Evolutionary conservation across 441 rosid genomes (phyloP), one percentile per base, ranked within the genome.

Genomic region (Adansonia grandidieri): DNA sequence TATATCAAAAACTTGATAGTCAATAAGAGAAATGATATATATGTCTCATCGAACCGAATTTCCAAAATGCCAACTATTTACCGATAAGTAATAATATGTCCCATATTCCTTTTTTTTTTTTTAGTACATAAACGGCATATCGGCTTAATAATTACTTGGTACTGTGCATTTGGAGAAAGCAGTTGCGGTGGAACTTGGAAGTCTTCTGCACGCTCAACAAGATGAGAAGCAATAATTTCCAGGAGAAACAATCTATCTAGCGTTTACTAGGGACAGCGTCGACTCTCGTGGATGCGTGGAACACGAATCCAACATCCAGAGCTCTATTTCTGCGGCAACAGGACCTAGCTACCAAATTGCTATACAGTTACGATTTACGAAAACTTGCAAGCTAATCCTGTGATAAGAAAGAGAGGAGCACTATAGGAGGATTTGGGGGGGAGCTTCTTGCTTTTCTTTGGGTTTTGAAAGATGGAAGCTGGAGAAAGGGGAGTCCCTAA

Each of bases 401-500:
- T 54, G 53, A 42, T 19, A 56, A 53, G 42, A 10, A 45, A 14
- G 75, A 51, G 44, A 72, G 22, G 37, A 28, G 13, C 40, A 11
- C 32, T 22, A 15, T 17, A 17, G 51, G 4, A 51, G 57, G 57
- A 51, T 5, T 5, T 15, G 57, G 37, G 24, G 24, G 44, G 28
- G 15, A 14, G n/a, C n/a, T 51, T 14, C 6, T 51, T 53, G 67
- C 45, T 17, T 58, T 32, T 10, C 17, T 19, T 69, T 37, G 57
- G 62, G 13, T 24, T 13, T 50, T 74, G 60, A 56, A 73, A 54
- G 66, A 56, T 86, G 89, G 89, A 86, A 75, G 86, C 87, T 60
- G 89, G 88, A 68, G 89, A 81, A 78, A 84, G 86, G 75, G 82
- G 86, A 73, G 82, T 82, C 66, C 84, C 83, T 8, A 90, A 88